Evolutionary conservation across 2,329 filamentous ascomycete species (phyloP).

Genomic region (Grosmannia huntii): DNA sequence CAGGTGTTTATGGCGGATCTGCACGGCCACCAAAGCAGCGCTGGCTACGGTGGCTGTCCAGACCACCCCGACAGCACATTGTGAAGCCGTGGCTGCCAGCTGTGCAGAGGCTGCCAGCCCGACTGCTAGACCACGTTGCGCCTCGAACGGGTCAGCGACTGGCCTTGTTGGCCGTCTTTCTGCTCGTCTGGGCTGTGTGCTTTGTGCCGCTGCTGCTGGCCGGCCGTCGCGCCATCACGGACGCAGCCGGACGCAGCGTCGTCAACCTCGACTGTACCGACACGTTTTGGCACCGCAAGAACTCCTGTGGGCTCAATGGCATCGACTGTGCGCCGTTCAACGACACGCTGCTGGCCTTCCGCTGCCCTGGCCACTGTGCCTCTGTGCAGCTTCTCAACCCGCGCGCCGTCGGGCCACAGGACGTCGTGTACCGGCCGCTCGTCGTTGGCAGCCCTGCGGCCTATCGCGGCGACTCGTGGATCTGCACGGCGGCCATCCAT

Average conservation of each 20-base stretch:
- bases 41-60: not conserved
- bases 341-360: conserved; percentile 56
- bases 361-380: conserved; percentile 61
- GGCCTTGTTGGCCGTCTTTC: conserved; percentile 37
- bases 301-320: conserved; percentile 62
- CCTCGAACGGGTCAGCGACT: conserved; percentile 27
- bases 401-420: conserved; percentile 59
- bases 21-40: not conserved
- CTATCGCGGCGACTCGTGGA: conserved; percentile 76
- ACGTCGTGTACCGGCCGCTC: conserved; percentile 49
- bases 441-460: conserved; percentile 48
- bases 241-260: not conserved
- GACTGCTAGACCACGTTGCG: conserved; percentile 48
- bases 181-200: conserved; percentile 54
- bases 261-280: conserved; percentile 45
- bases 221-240: conserved; percentile 29
- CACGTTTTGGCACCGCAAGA: conserved; percentile 58
- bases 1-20: not conserved
- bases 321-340: conserved; percentile 64
- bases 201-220: conserved; percentile 48
- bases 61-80: not conserved
- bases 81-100: conserved; percentile 43
- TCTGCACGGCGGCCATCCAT: conserved; percentile 69
- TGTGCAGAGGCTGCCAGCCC: conserved; percentile 54
- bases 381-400: conserved; percentile 55